Percentiles rank a stretch among this genome's conserved stretches.
phyloP scores from a whole-genome alignment of 805 yeast species.

The Kockiozyma suomiensis region DNA sequence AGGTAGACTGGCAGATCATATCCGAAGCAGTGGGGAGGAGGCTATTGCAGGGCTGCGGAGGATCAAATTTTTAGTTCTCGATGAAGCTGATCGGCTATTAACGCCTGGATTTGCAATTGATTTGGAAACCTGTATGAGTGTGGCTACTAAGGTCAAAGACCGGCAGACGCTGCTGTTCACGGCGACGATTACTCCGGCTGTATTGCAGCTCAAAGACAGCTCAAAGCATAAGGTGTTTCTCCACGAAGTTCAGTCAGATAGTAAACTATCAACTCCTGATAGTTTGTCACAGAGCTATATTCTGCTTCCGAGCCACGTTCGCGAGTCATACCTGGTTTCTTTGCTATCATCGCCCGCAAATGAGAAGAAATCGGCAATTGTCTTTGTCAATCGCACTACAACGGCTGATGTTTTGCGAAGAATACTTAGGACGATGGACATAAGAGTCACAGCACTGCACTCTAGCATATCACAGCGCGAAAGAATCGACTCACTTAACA shows the following conservation, averaged over 20 bases:
- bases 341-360: conserved; percentile 65
- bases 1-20: conserved; percentile 92
- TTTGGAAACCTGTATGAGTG: conserved; percentile 67
- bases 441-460: conserved; percentile 86
- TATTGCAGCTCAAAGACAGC: conserved; percentile 79
- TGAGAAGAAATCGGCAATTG: conserved; percentile 69
- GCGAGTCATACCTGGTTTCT: conserved; percentile 82
- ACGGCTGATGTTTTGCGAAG: conserved; percentile 88
- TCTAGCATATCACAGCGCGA: conserved; percentile 94
- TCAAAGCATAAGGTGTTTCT: conserved; percentile 58
- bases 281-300: conserved; percentile 67
- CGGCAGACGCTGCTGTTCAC: conserved; percentile 92
- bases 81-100: conserved; percentile 92
- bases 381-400: conserved; percentile 86
- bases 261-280: conserved; percentile 70
- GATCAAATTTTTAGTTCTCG: conserved; percentile 80
- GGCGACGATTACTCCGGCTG: conserved; percentile 94
- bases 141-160: conserved; percentile 67
- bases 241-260: conserved; percentile 15
- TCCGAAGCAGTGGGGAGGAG: conserved; percentile 84
- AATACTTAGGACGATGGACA: conserved; percentile 68
- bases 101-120: conserved; percentile 83
- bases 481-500: conserved; percentile 84
- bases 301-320: conserved; percentile 82
- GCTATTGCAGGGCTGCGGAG: conserved; percentile 76